Evolutionary conservation across 1,284 basidiomycete genomes (phyloP).

Genomic region (Neotropicomus parvogracilis): DNA sequence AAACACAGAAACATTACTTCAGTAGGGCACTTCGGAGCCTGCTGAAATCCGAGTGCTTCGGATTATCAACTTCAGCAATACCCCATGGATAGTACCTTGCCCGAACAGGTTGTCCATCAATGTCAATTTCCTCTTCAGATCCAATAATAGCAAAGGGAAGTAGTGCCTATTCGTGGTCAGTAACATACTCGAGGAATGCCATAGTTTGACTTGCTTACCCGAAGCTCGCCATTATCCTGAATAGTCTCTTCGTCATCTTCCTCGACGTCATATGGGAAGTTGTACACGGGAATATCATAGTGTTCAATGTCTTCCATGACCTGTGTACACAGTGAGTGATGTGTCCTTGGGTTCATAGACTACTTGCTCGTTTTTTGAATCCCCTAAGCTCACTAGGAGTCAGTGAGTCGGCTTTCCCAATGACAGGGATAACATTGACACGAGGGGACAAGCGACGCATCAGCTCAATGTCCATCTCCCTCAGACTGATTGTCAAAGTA

Average conservation of each 20-base stretch:
- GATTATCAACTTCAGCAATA: slow-evolving; percentile 97
- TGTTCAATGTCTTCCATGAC: slow-evolving; percentile 99
- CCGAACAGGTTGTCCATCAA: slow-evolving; percentile 88
- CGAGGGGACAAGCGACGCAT: slow-evolving; percentile 95
- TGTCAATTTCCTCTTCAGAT: slow-evolving; percentile 93
- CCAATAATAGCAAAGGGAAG: slow-evolving; percentile 98
- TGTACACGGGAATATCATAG: slow-evolving; percentile 98
- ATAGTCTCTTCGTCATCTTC: slow-evolving; percentile 99
- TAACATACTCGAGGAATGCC: neutral
- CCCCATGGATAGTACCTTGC: slow-evolving; percentile 98
- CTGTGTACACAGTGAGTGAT: slow-evolving; percentile 39
- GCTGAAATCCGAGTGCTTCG: slow-evolving; percentile 96
- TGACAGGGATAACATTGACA: slow-evolving; percentile 98
- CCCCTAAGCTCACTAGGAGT: slow-evolving; percentile 88
- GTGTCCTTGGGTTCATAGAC: neutral
- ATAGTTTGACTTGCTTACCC: slow-evolving; percentile 46
- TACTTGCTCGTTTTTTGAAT: slow-evolving; percentile 92
- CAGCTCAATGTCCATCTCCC: slow-evolving; percentile 98
- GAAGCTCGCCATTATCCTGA: slow-evolving; percentile 92
- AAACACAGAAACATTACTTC: slow-evolving; percentile 50
- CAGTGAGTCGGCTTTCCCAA: slow-evolving; percentile 95
- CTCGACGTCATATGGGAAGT: slow-evolving; percentile 99
- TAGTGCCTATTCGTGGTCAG: slow-evolving; percentile 52
- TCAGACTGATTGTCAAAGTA: slow-evolving; percentile 53
- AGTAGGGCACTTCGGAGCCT: slow-evolving; percentile 88